phyloP scores from a whole-genome alignment of 371 early-diverging fungal genomes.

The Zychaea mexicana region DNA sequence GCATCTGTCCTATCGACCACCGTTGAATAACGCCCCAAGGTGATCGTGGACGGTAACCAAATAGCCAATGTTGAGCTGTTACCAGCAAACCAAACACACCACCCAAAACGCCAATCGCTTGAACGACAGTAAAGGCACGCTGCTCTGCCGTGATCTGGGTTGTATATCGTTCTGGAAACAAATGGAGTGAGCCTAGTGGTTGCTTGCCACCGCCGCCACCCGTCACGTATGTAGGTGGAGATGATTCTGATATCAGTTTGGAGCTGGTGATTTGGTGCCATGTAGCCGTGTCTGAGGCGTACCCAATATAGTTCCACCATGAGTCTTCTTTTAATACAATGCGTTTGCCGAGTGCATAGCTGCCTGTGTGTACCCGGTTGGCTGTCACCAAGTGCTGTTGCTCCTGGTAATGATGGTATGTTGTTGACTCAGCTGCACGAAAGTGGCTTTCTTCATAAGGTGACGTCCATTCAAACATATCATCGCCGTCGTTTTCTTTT shows the following conservation, averaged over 20 bases:
- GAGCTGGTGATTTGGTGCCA: slow-evolving; percentile 6
- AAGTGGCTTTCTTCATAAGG: slow-evolving; percentile 26
- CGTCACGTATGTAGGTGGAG: background rate
- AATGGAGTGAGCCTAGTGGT: slow-evolving; percentile 24
- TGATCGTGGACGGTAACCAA: slow-evolving; percentile 39
- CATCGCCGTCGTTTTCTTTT: background rate
- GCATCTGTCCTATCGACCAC: slow-evolving; percentile 19
- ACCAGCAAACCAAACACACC: slow-evolving; percentile 37
- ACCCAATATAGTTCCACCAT: slow-evolving; percentile 36
- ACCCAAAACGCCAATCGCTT: slow-evolving; percentile 35
- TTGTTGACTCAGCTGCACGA: slow-evolving; percentile 18
- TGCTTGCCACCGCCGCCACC: background rate
- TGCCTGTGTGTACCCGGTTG: slow-evolving; percentile 25
- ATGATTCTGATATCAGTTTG: background rate
- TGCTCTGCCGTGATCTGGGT: slow-evolving; percentile 25
- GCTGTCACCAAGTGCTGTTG: slow-evolving; percentile 25
- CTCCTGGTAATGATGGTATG: background rate
- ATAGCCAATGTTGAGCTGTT: slow-evolving; percentile 22
- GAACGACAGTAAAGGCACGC: slow-evolving; percentile 29
- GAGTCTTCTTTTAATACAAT: slow-evolving; percentile 6
- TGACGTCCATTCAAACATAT: slow-evolving; percentile 27
- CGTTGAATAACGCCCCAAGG: slow-evolving; percentile 21
- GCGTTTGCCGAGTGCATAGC: slow-evolving; percentile 20
- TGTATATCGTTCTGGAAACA: slow-evolving; percentile 20
- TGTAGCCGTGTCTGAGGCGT: slow-evolving; percentile 4